A percentile compares a stretch with the other conserved stretches of the same genome.
Conservation (phyloP, 805 yeast species). For the Blastobotrys chiropterorum region DNA sequence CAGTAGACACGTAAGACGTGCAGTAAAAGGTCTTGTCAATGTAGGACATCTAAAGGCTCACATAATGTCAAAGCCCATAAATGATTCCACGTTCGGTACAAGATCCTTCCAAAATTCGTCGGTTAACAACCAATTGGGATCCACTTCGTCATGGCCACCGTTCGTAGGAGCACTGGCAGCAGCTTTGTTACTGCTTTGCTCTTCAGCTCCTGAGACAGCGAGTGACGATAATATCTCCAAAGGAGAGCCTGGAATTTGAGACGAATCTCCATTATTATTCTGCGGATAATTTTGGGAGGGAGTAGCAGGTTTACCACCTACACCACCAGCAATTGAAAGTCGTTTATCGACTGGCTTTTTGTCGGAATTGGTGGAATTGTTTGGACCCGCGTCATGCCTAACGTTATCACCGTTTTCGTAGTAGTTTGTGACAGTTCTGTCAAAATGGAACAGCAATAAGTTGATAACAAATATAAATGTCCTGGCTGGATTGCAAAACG, state of each 20-base stretch:
- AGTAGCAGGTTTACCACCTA: background rate
- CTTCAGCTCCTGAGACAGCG: slow-evolving; percentile 34
- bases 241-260: slow-evolving; percentile 28
- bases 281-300: slow-evolving; percentile 7
- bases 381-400: background rate
- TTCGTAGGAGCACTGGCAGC: slow-evolving; percentile 28
- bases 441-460: slow-evolving; percentile 30
- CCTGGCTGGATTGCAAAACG: slow-evolving; percentile 26
- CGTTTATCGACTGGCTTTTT: background rate
- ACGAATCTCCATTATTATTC: background rate
- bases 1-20: too few species aligned
- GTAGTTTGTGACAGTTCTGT: slow-evolving; percentile 14
- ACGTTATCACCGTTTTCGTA: background rate
- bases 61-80: slow-evolving; percentile 19
- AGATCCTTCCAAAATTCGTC: slow-evolving; percentile 69
- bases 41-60: too few species aligned
- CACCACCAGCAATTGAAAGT: background rate
- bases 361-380: background rate
- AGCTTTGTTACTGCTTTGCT: slow-evolving; percentile 6
- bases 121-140: slow-evolving; percentile 48
- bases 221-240: slow-evolving; percentile 33
- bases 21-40: background rate
- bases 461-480: slow-evolving; percentile 27
- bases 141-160: slow-evolving; percentile 37
- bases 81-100: slow-evolving; percentile 23